Conservation (phyloP, 148 eudicot species). For the Heliamphora exappendiculata region DNA sequence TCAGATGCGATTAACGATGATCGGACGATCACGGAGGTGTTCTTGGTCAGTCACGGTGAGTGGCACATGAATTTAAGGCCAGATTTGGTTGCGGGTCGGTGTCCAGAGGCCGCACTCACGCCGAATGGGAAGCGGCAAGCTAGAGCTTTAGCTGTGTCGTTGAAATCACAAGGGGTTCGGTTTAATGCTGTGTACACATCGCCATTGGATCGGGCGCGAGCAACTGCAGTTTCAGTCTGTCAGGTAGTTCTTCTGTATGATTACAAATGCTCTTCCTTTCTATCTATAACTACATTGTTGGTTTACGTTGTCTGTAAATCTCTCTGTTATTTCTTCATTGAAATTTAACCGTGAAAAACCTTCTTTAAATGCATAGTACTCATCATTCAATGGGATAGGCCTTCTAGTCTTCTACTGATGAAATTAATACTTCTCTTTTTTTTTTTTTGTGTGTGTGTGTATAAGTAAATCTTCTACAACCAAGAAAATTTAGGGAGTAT, state of each 20-base stretch:
- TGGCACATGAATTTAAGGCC: constrained; percentile 77
- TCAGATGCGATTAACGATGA: constrained; percentile 36
- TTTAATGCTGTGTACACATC: constrained; percentile 80
- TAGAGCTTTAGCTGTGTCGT: constrained; percentile 80
- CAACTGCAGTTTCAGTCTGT: constrained; percentile 72
- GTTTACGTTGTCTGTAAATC: not conserved
- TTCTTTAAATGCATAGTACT: not conserved
- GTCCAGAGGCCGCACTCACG: constrained; percentile 58
- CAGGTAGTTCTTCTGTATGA: constrained; percentile 40
- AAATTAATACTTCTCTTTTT: not conserved
- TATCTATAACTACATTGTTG: not conserved
- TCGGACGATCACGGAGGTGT: constrained; percentile 53
- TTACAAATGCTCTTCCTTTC: not conserved
- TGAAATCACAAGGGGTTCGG: constrained; percentile 76
- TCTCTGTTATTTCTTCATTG: not conserved
- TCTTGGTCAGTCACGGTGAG: constrained; percentile 73
- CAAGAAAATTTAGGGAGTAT: not conserved
- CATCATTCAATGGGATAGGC: not conserved
- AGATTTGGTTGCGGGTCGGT: constrained; percentile 73
- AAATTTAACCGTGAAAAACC: not conserved
- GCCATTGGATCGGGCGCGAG: constrained; percentile 87
- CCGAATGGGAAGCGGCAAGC: constrained; percentile 80
- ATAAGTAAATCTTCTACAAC: not conserved
- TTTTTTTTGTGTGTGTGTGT: not conserved
- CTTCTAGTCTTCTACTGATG: not conserved